Evolutionary conservation across 345 rosid genomes (phyloP), one percentile per base, ranked within the genome.

Genomic region (Iberis pinnata): DNA sequence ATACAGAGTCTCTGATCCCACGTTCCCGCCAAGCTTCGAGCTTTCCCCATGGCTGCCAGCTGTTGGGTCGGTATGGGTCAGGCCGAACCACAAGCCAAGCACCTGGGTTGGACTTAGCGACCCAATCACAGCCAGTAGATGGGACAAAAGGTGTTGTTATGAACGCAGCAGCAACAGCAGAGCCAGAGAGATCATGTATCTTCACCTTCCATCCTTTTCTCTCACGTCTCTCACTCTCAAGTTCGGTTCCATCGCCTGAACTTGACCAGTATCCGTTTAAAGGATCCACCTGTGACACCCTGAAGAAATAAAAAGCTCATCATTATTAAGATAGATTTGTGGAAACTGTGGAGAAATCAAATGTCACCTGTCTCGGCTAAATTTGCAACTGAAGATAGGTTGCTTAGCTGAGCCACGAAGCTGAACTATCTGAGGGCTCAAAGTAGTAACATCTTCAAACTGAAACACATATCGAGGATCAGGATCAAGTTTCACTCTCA

Each of bases 1-100:
- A 89, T 1, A 89, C 58, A 0, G 94, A 76, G 73, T 89, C 95
- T 67, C 96, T 77, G 40, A 84, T 70, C 52, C 97, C 90, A 3
- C 97, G 94, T 66, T 89, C 97, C 6, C 94, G 86, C 97, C 97
- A 89, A 3, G 85, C 94, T 70, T 89, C 94, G 0, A 89, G 88
- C 77, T 80, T 89, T 72, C 96, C 96, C 96, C 97, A 89, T 5
- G 97, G 97, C 68, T 82, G 82, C 97, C 96, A 89, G 80, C 90
- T 80, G 71, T 80, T 88, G 2, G 94, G 82, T 57, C 88, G 69
- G 59, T 78, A 80, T 7, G 73, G 70, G 70, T 86, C 97, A 12
- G 95, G 94, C 35, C 84, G 70, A 50, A 89, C 94, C 41, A 89
- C 88, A 61, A 86, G 75, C 97, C 97, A 89, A 55, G 88, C 86